Evolutionary conservation across 2,329 filamentous ascomycete genomes (phyloP).

Genomic region (Capronia coronata): DNA sequence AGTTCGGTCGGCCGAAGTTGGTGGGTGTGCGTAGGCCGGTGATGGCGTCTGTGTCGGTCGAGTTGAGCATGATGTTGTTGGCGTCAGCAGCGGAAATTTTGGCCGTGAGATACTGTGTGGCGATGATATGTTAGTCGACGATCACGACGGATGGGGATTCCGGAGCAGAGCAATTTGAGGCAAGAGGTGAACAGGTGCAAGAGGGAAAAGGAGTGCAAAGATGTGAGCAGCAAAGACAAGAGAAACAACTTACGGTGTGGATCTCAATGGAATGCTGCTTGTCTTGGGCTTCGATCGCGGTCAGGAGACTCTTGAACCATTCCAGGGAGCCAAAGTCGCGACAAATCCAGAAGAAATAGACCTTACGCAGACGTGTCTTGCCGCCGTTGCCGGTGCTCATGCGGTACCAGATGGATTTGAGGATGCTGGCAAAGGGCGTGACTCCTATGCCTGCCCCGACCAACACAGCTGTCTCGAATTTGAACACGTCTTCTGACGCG

Average conservation of each 20-base stretch:
- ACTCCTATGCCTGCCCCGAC: slow-evolving; percentile 49
- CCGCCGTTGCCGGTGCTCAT: slow-evolving; percentile 62
- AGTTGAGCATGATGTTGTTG: slow-evolving; percentile 86
- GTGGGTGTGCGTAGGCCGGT: slow-evolving; percentile 75
- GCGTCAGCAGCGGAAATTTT: slow-evolving; percentile 81
- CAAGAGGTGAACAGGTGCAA: too few relatives aligned
- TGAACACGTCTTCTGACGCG: slow-evolving; percentile 77
- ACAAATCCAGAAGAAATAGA: slow-evolving; percentile 92
- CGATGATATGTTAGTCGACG: slow-evolving; percentile 3
- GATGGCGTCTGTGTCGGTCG: slow-evolving; percentile 72
- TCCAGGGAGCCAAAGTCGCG: slow-evolving; percentile 82
- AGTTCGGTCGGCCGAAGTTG: slow-evolving; percentile 80
- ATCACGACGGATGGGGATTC: too few relatives aligned
- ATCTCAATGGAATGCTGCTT: slow-evolving; percentile 80
- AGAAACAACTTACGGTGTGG: slow-evolving; percentile 53
- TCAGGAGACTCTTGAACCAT: slow-evolving; percentile 78
- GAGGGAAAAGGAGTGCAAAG: too few relatives aligned
- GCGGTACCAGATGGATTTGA: slow-evolving; percentile 86
- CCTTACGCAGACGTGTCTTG: slow-evolving; percentile 71
- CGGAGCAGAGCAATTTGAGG: too few relatives aligned
- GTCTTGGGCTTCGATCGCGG: slow-evolving; percentile 82
- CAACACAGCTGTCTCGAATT: slow-evolving; percentile 48
- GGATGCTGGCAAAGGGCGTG: slow-evolving; percentile 48
- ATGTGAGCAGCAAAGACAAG: background rate
- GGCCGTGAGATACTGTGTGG: slow-evolving; percentile 63